These are phyloP conservation scores for Cucurbita pepo DNA, from an alignment of 306 rosid genomes.

Conservation along the genomic window DNA sequence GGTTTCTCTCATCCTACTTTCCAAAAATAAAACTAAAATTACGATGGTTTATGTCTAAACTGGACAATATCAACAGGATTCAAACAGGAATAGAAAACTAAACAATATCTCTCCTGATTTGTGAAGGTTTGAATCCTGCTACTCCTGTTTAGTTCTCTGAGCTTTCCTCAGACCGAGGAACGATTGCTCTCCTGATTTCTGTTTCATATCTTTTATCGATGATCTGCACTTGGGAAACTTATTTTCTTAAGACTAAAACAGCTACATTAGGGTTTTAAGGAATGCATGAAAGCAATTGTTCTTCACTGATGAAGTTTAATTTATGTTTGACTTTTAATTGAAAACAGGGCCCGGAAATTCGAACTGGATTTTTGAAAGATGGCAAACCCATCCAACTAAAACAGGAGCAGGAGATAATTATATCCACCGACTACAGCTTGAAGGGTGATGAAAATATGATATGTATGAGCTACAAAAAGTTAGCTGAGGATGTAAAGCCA, in stretches of 20 bases:
- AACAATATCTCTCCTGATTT: no score
- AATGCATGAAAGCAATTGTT: background rate
- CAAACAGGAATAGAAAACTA: no score
- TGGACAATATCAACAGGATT: no score
- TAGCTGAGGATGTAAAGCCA: conserved; percentile 80
- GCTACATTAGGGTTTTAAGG: background rate
- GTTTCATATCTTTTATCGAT: background rate
- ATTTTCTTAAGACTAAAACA: background rate
- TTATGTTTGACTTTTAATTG: background rate
- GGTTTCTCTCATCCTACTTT: conserved; percentile 17
- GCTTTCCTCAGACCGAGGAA: background rate
- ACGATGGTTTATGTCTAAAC: no score
- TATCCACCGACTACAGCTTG: conserved; percentile 73
- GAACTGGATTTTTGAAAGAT: conserved; percentile 92
- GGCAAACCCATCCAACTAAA: conserved; percentile 59
- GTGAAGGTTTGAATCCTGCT: no score
- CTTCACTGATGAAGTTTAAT: background rate
- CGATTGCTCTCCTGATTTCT: background rate
- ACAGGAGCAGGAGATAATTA: conserved; percentile 64
- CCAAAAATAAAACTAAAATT: background rate
- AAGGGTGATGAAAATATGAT: conserved; percentile 75
- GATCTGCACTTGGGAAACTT: background rate
- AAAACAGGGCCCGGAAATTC: conserved; percentile 87
- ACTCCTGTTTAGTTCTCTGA: background rate
- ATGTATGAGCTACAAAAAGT: conserved; percentile 88